Conservation (phyloP, 352 stramenopile species). For the Phytopythium boreale region DNA sequence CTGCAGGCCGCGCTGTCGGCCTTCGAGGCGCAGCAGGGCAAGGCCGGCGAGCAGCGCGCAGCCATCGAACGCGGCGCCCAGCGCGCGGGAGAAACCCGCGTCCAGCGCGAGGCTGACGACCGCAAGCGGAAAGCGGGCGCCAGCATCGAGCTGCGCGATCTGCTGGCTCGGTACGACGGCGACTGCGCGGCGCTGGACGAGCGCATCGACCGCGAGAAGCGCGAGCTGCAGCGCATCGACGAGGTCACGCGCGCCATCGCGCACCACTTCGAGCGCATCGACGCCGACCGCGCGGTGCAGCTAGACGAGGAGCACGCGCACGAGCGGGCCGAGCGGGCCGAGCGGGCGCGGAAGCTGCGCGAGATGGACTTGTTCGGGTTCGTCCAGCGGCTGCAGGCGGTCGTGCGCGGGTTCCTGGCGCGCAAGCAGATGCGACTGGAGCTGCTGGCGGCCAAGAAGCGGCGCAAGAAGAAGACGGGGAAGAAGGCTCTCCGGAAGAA, state of each 20-base stretch:
- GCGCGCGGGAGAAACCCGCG: constrained; percentile 35
- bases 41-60: constrained; percentile 30
- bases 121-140: constrained; percentile 43
- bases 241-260: constrained; percentile 31
- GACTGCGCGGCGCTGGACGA: constrained; percentile 48
- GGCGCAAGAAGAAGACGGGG: constrained; percentile 15
- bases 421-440: constrained; percentile 35
- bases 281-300: constrained; percentile 48
- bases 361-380: constrained; percentile 53
- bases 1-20: constrained; percentile 28
- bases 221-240: constrained; percentile 29
- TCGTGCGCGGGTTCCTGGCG: constrained; percentile 57
- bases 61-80: constrained; percentile 20
- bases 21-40: constrained; percentile 37
- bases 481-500: not conserved
- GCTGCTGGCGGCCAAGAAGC: constrained; percentile 15
- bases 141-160: constrained; percentile 35
- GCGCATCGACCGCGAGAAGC: constrained; percentile 26
- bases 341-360: constrained; percentile 24
- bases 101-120: constrained; percentile 46
- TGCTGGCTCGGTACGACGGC: constrained; percentile 45
- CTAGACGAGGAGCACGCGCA: constrained; percentile 42
- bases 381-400: constrained; percentile 49
- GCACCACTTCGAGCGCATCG: constrained; percentile 44
- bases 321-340: constrained; percentile 25